phyloP scores from a whole-genome alignment of 1,139 yeast species.

The Torulaspora globosa region DNA sequence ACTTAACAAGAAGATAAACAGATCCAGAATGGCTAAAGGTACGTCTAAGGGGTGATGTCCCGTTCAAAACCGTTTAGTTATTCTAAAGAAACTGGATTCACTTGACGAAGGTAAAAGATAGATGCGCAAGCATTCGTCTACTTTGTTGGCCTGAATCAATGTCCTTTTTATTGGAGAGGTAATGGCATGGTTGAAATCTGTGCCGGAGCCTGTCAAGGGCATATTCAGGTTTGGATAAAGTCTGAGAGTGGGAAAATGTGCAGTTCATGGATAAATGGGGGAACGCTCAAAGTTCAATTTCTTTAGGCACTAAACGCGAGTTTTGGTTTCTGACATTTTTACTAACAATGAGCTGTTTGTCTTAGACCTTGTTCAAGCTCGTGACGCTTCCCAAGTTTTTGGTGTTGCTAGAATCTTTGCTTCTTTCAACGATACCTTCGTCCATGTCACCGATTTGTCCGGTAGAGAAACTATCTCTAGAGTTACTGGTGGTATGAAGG shows the following conservation, averaged over 20 bases:
- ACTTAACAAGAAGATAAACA: constrained; percentile 12
- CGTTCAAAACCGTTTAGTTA: constrained; percentile 39
- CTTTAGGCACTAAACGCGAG: constrained; percentile 13
- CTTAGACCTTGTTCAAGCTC: constrained; percentile 52
- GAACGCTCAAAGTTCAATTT: constrained; percentile 6
- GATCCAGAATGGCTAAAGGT: constrained; percentile 40
- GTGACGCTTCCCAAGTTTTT: constrained; percentile 97
- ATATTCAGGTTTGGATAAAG: constrained; percentile 4
- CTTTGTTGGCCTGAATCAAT: constrained; percentile 4
- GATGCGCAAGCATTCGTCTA: constrained; percentile 1
- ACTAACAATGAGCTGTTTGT: constrained; percentile 13
- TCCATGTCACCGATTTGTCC: constrained; percentile 98
- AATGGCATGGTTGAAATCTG: constrained; percentile 1
- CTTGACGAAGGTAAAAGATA: constrained; percentile 2
- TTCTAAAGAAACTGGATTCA: constrained; percentile 24
- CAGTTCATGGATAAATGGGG: neutral
- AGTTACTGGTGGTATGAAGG: constrained; percentile 99
- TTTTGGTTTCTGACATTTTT: neutral
- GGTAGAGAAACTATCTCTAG: constrained; percentile 99
- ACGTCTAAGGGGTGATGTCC: constrained; percentile 40
- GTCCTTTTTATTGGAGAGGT: neutral
- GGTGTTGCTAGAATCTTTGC: constrained; percentile 99
- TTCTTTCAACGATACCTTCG: constrained; percentile 99
- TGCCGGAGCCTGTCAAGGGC: constrained; percentile 1
- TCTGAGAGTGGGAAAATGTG: constrained; percentile 2